Base-by-base conservation (phyloP, 495 filamentous ascomycete genomes). In the Aspergillus olivimuriae region DNA sequence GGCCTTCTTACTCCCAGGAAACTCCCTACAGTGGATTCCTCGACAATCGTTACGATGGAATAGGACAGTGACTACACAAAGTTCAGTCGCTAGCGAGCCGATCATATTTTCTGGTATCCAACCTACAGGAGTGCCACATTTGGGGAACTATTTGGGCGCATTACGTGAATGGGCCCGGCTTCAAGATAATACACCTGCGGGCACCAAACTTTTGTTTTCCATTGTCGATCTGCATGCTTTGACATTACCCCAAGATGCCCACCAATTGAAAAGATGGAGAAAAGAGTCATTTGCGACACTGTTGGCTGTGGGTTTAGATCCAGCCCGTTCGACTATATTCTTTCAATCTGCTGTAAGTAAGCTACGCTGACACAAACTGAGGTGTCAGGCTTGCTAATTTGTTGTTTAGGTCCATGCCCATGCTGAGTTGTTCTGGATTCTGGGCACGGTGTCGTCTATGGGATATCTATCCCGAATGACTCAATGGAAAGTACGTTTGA, bases 131-230 rank as follows among this genome's bases (percentile, higher is more conserved):
- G 67, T 94, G 8, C 94, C 92, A n/a, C 94, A 97, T 59, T 70
- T 98, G 23, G 92, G 92, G 11, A 98, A 98, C 63, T 97, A 97
- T 59, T 74, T 96, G 7, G 92, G 92, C 10, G 94, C 92, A n/a
- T 67, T 98, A 41, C 75, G 77, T 21, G 77, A 86, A 70, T 98
- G 92, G 92, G 82, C 82, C 26, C 68, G 72, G 44, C 66, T 96
- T 4, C 89, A 96, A 51, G 72, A 90, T 56, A 62, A 70, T 12
- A 67, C 81, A 0, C 43, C 60, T 0, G 48, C 68, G 12, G 61
- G 69, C 4, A 76, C 78, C 6, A 84, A 72, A 35, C 64, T 95
- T 28, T 46, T 94, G 6, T 97, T 83, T 68, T 90, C 79, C 9
- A 77, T 98, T 40, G 92, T 92, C 39, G 92, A 98, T 58, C 68